A percentile compares a stretch with the other conserved stretches of the same genome.
Conservation (phyloP, 2,329 filamentous ascomycete species). For the Pyricularia pennisetigena region DNA sequence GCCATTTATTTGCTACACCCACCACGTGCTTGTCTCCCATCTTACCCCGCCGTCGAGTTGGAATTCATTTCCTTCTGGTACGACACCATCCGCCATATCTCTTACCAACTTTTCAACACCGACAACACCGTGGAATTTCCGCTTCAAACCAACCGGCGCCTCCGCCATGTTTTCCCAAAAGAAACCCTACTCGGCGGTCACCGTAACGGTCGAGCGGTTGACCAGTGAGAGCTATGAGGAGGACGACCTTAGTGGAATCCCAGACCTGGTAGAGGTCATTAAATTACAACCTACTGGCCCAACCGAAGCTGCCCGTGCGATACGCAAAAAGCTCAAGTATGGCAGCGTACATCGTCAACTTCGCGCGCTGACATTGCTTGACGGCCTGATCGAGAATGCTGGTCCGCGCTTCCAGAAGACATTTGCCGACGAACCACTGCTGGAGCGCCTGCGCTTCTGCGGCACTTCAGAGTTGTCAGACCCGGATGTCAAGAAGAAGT, state of each 20-base stretch:
- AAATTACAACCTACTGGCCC: constrained; percentile 81
- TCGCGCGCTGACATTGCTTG: constrained; percentile 77
- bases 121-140: not conserved
- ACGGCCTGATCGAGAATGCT: constrained; percentile 91
- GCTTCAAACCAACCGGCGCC: not conserved
- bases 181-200: constrained; percentile 89
- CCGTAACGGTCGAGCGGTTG: constrained; percentile 82
- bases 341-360: constrained; percentile 89
- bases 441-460: constrained; percentile 83
- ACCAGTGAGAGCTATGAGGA: constrained; percentile 85
- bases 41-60: not conserved
- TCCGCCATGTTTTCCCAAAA: constrained; percentile 32
- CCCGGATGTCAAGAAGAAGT: constrained; percentile 77
- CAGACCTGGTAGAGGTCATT: constrained; percentile 90
- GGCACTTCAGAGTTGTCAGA: constrained; percentile 80
- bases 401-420: constrained; percentile 76
- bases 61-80: not conserved
- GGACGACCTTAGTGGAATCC: constrained; percentile 84
- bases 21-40: not conserved
- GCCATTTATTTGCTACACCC: not conserved
- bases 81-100: not conserved
- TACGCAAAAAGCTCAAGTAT: constrained; percentile 98
- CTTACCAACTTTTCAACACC: not conserved
- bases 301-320: constrained; percentile 77
- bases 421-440: constrained; percentile 82